Percentiles rank a stretch among this genome's conserved stretches.
Evolutionary conservation across 2,329 filamentous ascomycete species (phyloP).

Genomic region (Alternaria ethzedia): DNA sequence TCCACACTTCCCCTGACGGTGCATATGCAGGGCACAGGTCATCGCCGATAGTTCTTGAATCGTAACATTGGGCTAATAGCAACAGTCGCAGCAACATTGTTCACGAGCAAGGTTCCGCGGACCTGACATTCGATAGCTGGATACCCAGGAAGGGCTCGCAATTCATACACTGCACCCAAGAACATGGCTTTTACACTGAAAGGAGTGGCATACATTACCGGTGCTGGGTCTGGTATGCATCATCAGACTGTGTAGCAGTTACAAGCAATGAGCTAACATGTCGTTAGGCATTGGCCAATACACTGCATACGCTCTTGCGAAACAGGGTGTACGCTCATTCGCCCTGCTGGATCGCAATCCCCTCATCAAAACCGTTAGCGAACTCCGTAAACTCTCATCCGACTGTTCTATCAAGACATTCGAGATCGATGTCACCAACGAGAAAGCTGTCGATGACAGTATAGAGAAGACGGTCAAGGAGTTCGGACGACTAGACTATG

Average conservation of each 20-base stretch:
- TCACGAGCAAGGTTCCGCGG: not conserved
- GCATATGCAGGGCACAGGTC: not conserved
- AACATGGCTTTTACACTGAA: slow-evolving; percentile 51
- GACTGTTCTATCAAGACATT: slow-evolving; percentile 51
- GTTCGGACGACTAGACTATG: slow-evolving; percentile 63
- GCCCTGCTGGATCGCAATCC: slow-evolving; percentile 57
- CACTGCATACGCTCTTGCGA: slow-evolving; percentile 57
- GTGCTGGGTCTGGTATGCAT: slow-evolving; percentile 54
- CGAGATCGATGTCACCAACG: slow-evolving; percentile 56
- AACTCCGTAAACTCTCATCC: slow-evolving; percentile 50
- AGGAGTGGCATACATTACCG: slow-evolving; percentile 58
- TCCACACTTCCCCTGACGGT: not conserved
- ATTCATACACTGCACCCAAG: not conserved
- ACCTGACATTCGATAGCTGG: not conserved
- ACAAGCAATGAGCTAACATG: slow-evolving; percentile 3
- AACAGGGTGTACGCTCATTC: slow-evolving; percentile 56
- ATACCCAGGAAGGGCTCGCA: not conserved
- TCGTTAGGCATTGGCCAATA: slow-evolving; percentile 57
- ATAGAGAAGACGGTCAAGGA: slow-evolving; percentile 51
- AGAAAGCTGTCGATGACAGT: slow-evolving; percentile 52
- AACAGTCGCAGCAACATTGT: not conserved
- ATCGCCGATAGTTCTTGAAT: not conserved
- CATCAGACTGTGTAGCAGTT: not conserved
- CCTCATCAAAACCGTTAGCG: slow-evolving; percentile 35
- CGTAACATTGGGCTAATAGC: not conserved